Base-by-base conservation (phyloP, 2,329 filamentous ascomycete species). In the Aureobasidium melanogenum region DNA sequence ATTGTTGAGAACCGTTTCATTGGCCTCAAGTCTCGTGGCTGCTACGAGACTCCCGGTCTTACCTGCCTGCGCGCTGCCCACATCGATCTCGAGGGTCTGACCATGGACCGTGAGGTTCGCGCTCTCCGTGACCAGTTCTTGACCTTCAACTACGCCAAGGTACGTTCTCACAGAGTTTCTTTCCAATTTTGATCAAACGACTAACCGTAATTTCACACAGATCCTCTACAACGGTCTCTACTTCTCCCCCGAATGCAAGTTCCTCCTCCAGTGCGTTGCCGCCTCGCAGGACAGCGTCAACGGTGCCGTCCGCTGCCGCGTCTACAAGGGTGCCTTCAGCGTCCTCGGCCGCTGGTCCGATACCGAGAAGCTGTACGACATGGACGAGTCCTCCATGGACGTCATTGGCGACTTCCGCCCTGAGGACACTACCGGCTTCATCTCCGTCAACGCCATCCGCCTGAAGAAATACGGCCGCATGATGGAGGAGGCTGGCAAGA, bases 1-100 rank as follows among this genome's bases (percentile, higher is more conserved):
- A 93, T 93, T 71, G 88, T 92, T 64, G 88, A 91, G 73, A 88
- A 89, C 78, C 83, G 89, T 59, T 89, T 88, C 79, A 88, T 89
- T 70, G 89, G 88, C 65, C 80, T 92, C 69, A 92, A 92, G 80
- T 86, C 82, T 67, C 84, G 89, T 69, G 89, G 89, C 69, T 92
- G 88, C 80, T 92, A 92, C 79, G 89, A 92, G 70, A 81, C 83
- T 12, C 83, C 83, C 1, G 83, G 78, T 62, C 75, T 86, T 43
- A 82, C 79, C 39, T 78, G 78, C 69, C 80, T 84, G 46, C 79
- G 82, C 61, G 72, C 76, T 55, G 82, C 82, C 2, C 83, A 85
- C 73, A 71, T 86, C 65, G 84, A 87, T 69, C 75, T 85, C 56
- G 83, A 87, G 71, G 85, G 85, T 71, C 80, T 89, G 44, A 84